These are phyloP conservation scores for Termitomyces sp. DNA, from an alignment of 1,284 basidiomycete genomes.

Conservation along the genomic window DNA sequence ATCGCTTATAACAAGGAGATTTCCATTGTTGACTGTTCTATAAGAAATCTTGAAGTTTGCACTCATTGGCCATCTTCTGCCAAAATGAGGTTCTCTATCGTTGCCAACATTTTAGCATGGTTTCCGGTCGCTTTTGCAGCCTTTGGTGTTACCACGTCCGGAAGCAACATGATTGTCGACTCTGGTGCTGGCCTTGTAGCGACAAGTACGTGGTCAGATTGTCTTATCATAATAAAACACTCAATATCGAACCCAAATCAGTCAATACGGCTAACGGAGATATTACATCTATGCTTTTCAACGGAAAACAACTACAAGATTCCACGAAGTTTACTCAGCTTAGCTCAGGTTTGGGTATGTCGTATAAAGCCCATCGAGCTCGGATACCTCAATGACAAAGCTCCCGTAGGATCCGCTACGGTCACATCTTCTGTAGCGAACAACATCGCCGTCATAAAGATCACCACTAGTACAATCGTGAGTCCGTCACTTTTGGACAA, in stretches of 20 bases:
- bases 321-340: constrained; percentile 40
- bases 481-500: constrained; percentile 8
- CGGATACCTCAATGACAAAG: background rate
- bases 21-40: constrained; percentile 4
- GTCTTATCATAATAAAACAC: background rate
- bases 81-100: constrained; percentile 21
- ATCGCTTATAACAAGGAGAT: constrained; percentile 7
- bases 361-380: background rate
- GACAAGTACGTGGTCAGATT: constrained; percentile 29
- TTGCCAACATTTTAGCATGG: constrained; percentile 16
- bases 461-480: constrained; percentile 38
- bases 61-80: background rate
- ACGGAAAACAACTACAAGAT: constrained; percentile 42
- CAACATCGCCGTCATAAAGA: constrained; percentile 34
- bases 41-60: constrained; percentile 2
- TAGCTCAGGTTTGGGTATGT: constrained; percentile 38
- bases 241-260: constrained; percentile 9
- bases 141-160: constrained; percentile 40
- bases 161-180: constrained; percentile 37
- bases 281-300: constrained; percentile 40
- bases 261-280: constrained; percentile 40
- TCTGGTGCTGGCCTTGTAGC: constrained; percentile 41
- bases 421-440: constrained; percentile 35
- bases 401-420: constrained; percentile 31
- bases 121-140: constrained; percentile 33